Evolutionary conservation across 2,329 filamentous ascomycete species (phyloP).

Genomic region (Davidsoniella neocaledoniae): DNA sequence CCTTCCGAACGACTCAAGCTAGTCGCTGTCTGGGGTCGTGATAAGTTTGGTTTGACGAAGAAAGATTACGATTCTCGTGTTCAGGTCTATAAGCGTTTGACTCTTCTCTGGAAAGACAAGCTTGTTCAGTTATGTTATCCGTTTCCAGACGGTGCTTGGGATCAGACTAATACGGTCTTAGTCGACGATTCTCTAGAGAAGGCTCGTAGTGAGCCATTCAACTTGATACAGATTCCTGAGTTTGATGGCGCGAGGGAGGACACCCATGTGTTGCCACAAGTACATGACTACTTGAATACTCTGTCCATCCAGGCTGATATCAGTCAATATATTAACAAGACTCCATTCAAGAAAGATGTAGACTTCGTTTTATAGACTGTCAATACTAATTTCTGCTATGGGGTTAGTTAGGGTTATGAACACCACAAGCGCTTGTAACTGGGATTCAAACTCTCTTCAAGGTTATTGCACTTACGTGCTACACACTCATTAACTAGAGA

Average conservation of each 20-base stretch:
- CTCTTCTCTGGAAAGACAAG: constrained; percentile 48
- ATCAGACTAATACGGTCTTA: constrained; percentile 73
- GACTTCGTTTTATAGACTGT: neutral
- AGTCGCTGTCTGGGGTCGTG: constrained; percentile 60
- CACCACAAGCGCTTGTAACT: too few species aligned
- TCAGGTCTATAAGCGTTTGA: constrained; percentile 79
- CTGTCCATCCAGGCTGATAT: constrained; percentile 40
- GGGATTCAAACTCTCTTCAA: too few species aligned
- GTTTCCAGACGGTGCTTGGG: constrained; percentile 37
- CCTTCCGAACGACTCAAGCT: constrained; percentile 35
- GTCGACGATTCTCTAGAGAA: constrained; percentile 77
- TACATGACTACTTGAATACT: constrained; percentile 44
- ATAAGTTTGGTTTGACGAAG: constrained; percentile 50
- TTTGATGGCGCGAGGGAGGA: constrained; percentile 37
- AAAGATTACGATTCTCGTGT: constrained; percentile 53
- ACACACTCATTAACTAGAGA: too few species aligned
- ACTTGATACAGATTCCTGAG: constrained; percentile 66
- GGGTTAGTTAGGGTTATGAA: too few species aligned
- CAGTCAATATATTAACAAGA: constrained; percentile 38
- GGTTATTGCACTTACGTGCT: too few species aligned
- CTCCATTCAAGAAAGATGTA: constrained; percentile 30
- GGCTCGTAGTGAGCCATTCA: constrained; percentile 65
- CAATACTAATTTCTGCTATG: too few species aligned
- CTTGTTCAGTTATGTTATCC: constrained; percentile 28
- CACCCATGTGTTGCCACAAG: constrained; percentile 33